Percentiles rank a stretch among this genome's conserved stretches.
These are phyloP conservation scores for Annulohypoxylon moriforme DNA, from an alignment of 495 filamentous ascomycete genomes.

Conservation along the genomic window DNA sequence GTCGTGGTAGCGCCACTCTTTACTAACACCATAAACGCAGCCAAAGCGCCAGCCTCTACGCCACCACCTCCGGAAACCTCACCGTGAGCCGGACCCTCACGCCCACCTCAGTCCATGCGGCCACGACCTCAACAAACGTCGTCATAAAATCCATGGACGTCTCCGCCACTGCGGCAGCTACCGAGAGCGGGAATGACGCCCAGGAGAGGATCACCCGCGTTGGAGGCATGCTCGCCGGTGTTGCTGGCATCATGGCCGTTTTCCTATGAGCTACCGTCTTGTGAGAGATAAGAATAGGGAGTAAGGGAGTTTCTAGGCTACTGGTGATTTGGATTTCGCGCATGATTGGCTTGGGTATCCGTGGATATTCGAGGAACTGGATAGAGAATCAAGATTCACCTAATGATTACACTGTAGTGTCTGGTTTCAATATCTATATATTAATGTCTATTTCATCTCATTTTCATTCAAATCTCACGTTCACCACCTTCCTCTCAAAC, in stretches of 20 bases:
- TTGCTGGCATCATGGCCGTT: constrained; percentile 16
- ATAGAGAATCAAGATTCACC: neutral
- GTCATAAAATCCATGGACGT: constrained; percentile 15
- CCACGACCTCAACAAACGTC: constrained; percentile 17
- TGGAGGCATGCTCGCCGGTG: constrained; percentile 21
- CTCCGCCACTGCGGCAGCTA: neutral
- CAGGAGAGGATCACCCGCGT: constrained; percentile 1
- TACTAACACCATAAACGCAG: constrained; percentile 7
- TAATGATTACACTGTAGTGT: neutral
- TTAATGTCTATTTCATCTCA: neutral
- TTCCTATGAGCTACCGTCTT: constrained; percentile 3
- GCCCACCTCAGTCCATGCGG: constrained; percentile 1
- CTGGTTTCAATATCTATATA: neutral
- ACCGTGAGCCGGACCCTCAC: constrained; percentile 27
- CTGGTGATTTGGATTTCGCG: neutral
- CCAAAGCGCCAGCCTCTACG: constrained; percentile 37
- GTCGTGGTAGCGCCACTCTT: no score
- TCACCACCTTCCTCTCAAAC: neutral
- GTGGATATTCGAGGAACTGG: neutral
- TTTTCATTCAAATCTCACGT: neutral
- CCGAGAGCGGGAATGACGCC: constrained; percentile 22
- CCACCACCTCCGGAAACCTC: constrained; percentile 26
- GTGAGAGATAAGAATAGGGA: neutral
- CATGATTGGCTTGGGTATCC: neutral
- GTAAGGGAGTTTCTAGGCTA: neutral